Evolutionary conservation across 345 rosid species (phyloP), one percentile per base, ranked within the genome.

Genomic region (Ricinus communis): DNA sequence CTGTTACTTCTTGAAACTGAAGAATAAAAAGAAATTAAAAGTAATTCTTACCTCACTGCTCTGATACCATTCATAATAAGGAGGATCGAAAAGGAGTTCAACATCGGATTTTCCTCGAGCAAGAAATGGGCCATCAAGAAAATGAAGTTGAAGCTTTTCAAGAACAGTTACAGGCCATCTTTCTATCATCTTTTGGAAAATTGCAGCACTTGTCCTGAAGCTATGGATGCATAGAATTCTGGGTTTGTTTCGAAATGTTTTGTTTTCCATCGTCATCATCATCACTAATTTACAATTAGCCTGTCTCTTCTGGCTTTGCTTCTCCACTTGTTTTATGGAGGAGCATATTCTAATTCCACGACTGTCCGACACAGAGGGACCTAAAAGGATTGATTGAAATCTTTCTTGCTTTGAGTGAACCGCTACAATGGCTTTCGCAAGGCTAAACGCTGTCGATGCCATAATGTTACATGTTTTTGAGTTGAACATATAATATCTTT

Each of bases 21-120:
- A 25, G 45, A 13, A 15, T 1, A 10, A 8, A 57, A 9, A 33
- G 6, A 18, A 65, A 28, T 11, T 5, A n/a, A 38, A 22, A 57
- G 5, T 8, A 36, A 14, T 52, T 49, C 14, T 33, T 36, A 83
- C 90, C 87, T 77, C 40, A 63, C 74, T 80, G 68, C 62, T 58
- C 10, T 80, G 87, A 68, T 73, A 87, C 91, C 91, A 83, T 71
- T 83, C 87, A 33, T 51, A 82, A 71, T 80, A 87, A 38, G 91
- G 87, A 33, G 88, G 88, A 65, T 85, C 91, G 30, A 80, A 87
- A 56, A 83, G 10, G 69, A 69, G 77, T 67, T 85, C 85, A 21
- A 82, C 80, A 24, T 38, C 76, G 0, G 88, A 83, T 24, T 80
- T 77, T 8, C 85, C 85, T 0, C 16, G 38, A 1, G 85, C 83